These are phyloP conservation scores for Loxodes magnus DNA, from an alignment of 73 alveolate species.

Conservation along the genomic window DNA sequence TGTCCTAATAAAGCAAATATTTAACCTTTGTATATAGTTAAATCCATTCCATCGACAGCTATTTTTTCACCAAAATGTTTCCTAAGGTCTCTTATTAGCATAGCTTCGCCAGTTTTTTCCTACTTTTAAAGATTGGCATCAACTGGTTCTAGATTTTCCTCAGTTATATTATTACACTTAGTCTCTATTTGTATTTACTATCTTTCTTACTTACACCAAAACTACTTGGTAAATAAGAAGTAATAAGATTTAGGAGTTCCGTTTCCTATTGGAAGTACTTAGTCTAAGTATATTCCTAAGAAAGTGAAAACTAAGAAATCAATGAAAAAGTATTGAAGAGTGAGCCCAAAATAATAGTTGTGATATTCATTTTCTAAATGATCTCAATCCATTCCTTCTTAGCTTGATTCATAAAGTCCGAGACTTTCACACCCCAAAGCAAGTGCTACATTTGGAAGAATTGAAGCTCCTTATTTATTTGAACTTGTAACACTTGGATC, in stretches of 20 bases:
- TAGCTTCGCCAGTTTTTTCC: slow-evolving; percentile 6
- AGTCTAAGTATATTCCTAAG: slow-evolving; percentile 44
- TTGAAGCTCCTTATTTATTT: slow-evolving; percentile 39
- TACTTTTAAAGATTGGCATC: slow-evolving; percentile 31
- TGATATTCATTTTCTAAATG: slow-evolving; percentile 22
- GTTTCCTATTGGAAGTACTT: slow-evolving; percentile 57
- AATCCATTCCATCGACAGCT: slow-evolving; percentile 67
- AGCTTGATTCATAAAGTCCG: slow-evolving; percentile 39
- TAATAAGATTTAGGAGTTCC: slow-evolving; percentile 55
- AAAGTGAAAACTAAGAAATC: slow-evolving; percentile 37
- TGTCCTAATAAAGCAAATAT: slow-evolving; percentile 93
- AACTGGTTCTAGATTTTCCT: slow-evolving; percentile 25
- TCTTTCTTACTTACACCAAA: slow-evolving; percentile 35
- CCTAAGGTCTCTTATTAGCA: slow-evolving; percentile 15
- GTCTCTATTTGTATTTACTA: slow-evolving; percentile 4
- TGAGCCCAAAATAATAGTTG: slow-evolving; percentile 27
- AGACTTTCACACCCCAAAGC: slow-evolving; percentile 55
- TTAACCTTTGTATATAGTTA: slow-evolving; percentile 78
- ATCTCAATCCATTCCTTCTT: slow-evolving; percentile 30
- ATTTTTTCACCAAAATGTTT: slow-evolving; percentile 56
- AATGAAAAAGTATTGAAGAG: slow-evolving; percentile 25
- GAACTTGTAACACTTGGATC: slow-evolving; percentile 22
- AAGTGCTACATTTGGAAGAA: slow-evolving; percentile 52
- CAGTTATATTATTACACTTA: slow-evolving; percentile 6
- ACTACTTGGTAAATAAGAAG: slow-evolving; percentile 32